phyloP scores from a whole-genome alignment of 257 asterid genomes.

The Dorcoceras hygrometricum region DNA sequence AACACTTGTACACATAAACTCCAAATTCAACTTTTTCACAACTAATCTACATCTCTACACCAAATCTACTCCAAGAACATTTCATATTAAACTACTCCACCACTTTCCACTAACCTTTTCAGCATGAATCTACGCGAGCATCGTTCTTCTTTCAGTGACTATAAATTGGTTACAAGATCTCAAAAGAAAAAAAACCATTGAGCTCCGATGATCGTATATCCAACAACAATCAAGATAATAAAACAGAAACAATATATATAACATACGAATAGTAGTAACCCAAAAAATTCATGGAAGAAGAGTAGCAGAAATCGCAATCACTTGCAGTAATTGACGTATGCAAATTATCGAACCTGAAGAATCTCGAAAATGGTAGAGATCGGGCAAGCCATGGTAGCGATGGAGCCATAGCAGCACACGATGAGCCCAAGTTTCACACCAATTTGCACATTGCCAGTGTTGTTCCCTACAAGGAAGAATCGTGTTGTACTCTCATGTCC shows the following conservation, averaged over 20 bases:
- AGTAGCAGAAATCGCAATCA: background rate
- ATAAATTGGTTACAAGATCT: background rate
- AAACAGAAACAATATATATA: too few relatives aligned
- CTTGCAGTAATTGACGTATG: background rate
- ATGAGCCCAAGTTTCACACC: conserved; percentile 1
- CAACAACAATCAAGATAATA: background rate
- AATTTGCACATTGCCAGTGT: background rate
- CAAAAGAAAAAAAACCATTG: background rate
- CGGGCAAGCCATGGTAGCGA: conserved; percentile 31
- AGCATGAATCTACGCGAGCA: background rate
- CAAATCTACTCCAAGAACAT: too few relatives aligned
- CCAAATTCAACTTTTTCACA: background rate
- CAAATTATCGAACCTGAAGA: conserved; percentile 42
- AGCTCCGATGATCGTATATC: background rate
- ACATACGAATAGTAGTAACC: background rate
- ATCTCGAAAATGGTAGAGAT: conserved; percentile 36
- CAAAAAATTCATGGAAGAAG: background rate
- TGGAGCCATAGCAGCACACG: conserved; percentile 29
- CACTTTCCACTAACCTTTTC: background rate
- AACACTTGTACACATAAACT: background rate
- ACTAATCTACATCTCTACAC: background rate
- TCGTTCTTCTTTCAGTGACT: background rate
- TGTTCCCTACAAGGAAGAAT: background rate
- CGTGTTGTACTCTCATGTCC: background rate
- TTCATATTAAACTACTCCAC: background rate